Conservation (phyloP, 202 grass and related monocot species). For the Panicum virgatum region DNA sequence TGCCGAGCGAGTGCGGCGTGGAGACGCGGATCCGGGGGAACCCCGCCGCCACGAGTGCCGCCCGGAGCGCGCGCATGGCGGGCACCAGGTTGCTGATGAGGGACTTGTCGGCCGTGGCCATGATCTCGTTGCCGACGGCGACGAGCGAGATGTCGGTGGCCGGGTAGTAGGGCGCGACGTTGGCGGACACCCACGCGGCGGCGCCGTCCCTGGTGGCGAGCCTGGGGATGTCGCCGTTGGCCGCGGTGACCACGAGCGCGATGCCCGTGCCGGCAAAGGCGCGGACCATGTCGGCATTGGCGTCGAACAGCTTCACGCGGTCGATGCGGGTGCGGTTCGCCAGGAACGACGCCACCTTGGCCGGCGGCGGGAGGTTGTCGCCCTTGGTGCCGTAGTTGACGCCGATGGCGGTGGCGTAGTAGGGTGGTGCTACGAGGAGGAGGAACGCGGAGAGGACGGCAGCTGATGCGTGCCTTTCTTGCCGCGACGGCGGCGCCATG, state of each 20-base stretch:
- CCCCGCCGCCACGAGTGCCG: conserved; percentile 53
- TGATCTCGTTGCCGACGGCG: conserved; percentile 76
- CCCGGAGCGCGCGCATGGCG: conserved; percentile 58
- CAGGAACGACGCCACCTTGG: conserved; percentile 56
- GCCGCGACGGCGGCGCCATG: conserved; percentile 34
- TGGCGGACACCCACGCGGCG: conserved; percentile 57
- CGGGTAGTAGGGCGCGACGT: conserved; percentile 68
- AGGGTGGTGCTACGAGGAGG: background rate
- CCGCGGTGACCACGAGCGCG: conserved; percentile 60
- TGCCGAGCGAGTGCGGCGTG: conserved; percentile 68
- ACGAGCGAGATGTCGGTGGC: conserved; percentile 68
- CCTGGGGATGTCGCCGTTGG: conserved; percentile 68
- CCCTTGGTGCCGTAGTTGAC: conserved; percentile 87
- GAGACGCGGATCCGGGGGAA: conserved; percentile 68
- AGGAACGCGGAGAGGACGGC: background rate
- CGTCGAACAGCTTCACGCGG: conserved; percentile 84
- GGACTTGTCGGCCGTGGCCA: conserved; percentile 45
- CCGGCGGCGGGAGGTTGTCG: conserved; percentile 68
- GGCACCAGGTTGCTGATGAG: conserved; percentile 68
- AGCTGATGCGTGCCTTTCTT: background rate
- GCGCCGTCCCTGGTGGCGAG: conserved; percentile 53
- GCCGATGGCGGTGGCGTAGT: conserved; percentile 54
- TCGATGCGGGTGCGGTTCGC: conserved; percentile 59
- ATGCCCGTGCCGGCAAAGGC: conserved; percentile 78
- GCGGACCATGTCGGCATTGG: conserved; percentile 60